Evolutionary conservation across 345 rosid species (phyloP).

Genomic region (Populus simonii): DNA sequence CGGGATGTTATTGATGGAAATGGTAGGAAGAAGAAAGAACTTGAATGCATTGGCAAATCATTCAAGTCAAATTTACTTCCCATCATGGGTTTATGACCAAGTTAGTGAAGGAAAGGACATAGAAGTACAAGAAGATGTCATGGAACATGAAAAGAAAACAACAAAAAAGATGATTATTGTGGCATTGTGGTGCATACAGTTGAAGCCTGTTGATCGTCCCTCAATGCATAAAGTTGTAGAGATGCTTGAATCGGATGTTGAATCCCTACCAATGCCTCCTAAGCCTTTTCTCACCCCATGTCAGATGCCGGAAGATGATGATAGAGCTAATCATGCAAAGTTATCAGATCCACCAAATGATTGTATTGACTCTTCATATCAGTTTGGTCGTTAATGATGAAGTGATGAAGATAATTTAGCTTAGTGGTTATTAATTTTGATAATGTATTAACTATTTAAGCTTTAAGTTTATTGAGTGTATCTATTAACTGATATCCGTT

Average conservation of each 20-base stretch:
- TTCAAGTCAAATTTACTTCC: neutral
- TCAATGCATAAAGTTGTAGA: neutral
- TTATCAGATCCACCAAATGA: neutral
- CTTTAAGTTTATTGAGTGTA: accelerated
- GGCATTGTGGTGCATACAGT: neutral
- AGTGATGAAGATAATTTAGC: too few species aligned
- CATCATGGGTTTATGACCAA: neutral
- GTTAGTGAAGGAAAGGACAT: neutral
- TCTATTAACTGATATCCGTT: too few species aligned
- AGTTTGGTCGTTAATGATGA: neutral
- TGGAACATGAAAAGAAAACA: neutral
- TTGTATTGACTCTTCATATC: neutral
- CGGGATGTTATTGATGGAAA: neutral
- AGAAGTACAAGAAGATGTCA: neutral
- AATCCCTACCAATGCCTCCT: neutral
- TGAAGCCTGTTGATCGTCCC: neutral
- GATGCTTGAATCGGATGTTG: neutral
- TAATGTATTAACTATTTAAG: too few species aligned
- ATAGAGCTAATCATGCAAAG: neutral
- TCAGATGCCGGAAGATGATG: neutral
- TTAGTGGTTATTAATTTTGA: too few species aligned
- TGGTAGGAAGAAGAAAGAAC: neutral
- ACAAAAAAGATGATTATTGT: neutral
- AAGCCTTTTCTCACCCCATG: neutral
- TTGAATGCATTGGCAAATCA: neutral